These are phyloP conservation scores for Aspergillus pseudoterreus DNA, from an alignment of 2,329 filamentous ascomycete species.

Conservation along the genomic window DNA sequence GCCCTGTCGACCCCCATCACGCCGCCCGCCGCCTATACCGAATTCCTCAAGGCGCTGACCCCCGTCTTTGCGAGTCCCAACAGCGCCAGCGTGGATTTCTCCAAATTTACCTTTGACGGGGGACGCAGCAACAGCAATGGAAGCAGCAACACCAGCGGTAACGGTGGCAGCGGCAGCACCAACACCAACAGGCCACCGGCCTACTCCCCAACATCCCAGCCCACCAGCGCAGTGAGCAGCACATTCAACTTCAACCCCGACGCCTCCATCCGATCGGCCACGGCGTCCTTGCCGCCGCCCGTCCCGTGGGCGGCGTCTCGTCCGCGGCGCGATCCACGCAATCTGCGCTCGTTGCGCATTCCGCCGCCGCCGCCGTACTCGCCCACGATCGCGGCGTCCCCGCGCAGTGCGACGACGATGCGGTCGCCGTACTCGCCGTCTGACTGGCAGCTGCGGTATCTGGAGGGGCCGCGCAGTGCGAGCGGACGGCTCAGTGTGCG, in stretches of 20 bases:
- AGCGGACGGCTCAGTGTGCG: constrained; percentile 65
- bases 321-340: constrained; percentile 55
- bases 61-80: constrained; percentile 61
- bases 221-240: constrained; percentile 15
- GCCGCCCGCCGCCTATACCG: constrained; percentile 82
- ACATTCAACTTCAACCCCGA: constrained; percentile 51
- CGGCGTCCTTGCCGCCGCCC: constrained; percentile 58
- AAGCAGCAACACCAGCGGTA: not conserved
- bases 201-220: constrained; percentile 33
- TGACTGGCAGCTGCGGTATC: constrained; percentile 69
- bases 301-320: constrained; percentile 53
- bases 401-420: constrained; percentile 58
- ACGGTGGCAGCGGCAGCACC: not conserved
- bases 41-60: constrained; percentile 83
- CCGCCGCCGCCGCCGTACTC: constrained; percentile 63
- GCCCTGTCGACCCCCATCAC: constrained; percentile 79
- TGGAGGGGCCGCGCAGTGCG: constrained; percentile 58
- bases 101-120: constrained; percentile 35
- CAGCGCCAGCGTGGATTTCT: constrained; percentile 53
- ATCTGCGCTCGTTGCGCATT: constrained; percentile 64
- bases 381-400: constrained; percentile 49
- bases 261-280: constrained; percentile 43
- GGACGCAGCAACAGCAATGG: not conserved
- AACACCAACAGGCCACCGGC: constrained; percentile 8
- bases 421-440: constrained; percentile 66